These are phyloP conservation scores for Otatea glauca DNA, from an alignment of 176 grass and related monocot genomes.

Conservation along the genomic window DNA sequence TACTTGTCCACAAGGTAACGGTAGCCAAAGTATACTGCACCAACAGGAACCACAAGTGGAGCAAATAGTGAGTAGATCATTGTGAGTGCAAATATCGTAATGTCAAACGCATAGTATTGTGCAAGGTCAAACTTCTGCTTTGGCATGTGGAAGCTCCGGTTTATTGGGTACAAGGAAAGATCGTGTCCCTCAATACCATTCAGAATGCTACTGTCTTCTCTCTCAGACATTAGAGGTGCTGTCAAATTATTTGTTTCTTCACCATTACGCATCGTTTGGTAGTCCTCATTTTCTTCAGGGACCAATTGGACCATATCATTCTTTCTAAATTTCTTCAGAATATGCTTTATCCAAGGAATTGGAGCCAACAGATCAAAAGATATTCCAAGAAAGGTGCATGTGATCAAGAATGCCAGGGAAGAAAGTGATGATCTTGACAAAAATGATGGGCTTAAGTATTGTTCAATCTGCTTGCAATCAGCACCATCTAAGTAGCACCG, in stretches of 20 bases:
- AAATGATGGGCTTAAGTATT: slow-evolving; percentile 96
- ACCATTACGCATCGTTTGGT: slow-evolving; percentile 53
- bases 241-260: slow-evolving; percentile 70
- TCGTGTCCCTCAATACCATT: slow-evolving; percentile 74
- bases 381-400: slow-evolving; percentile 92
- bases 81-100: slow-evolving; percentile 97
- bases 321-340: slow-evolving; percentile 93
- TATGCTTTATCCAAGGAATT: slow-evolving; percentile 93
- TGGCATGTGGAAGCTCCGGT: slow-evolving; percentile 91
- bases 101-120: slow-evolving; percentile 95
- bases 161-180: slow-evolving; percentile 85
- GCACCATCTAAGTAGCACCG: slow-evolving; percentile 82
- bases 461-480: slow-evolving; percentile 91
- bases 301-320: slow-evolving; percentile 99
- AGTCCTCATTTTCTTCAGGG: slow-evolving; percentile 89
- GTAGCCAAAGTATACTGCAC: slow-evolving; percentile 95
- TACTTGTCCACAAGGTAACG: slow-evolving; percentile 99
- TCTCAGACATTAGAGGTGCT: slow-evolving; percentile 75
- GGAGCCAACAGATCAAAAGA: slow-evolving; percentile 97
- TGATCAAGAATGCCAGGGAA: slow-evolving; percentile 95
- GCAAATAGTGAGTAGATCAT: slow-evolving; percentile 97
- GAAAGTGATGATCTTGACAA: slow-evolving; percentile 91
- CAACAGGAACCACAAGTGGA: slow-evolving; percentile 84
- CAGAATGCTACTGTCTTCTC: slow-evolving; percentile 57
- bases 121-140: slow-evolving; percentile 97